These are phyloP conservation scores for Musa beccarii DNA, from an alignment of 176 grass and related monocot species.

Conservation along the genomic window DNA sequence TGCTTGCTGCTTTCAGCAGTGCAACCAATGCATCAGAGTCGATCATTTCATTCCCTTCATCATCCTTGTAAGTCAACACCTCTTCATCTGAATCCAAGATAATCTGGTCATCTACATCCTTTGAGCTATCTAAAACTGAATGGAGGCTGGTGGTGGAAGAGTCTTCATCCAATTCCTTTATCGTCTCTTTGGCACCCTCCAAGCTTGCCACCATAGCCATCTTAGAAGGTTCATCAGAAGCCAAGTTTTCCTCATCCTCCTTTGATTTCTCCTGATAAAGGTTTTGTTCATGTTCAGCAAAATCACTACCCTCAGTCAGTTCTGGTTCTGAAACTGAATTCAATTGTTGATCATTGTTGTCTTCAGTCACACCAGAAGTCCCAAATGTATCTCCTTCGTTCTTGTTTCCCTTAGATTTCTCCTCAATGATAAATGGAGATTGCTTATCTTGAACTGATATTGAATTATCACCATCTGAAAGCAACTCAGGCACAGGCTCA, in stretches of 20 bases:
- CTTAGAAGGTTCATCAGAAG: neutral
- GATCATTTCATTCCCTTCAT: constrained; percentile 34
- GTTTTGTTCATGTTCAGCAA: neutral
- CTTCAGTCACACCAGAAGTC: neutral
- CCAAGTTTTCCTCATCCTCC: neutral
- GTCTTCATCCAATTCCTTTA: constrained; percentile 52
- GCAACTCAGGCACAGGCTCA: neutral
- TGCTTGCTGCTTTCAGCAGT: constrained; percentile 62
- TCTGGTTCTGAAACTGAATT: neutral
- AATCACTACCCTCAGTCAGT: neutral
- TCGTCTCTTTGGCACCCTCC: constrained; percentile 42
- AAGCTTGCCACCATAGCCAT: constrained; percentile 20
- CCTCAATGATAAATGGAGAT: neutral
- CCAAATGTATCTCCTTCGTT: neutral
- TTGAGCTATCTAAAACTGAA: constrained; percentile 35
- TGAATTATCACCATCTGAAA: neutral
- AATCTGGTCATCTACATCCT: constrained; percentile 47
- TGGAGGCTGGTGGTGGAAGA: constrained; percentile 30
- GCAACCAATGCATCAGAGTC: constrained; percentile 56
- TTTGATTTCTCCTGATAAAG: neutral
- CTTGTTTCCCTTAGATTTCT: neutral
- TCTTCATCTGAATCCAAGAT: constrained; percentile 57
- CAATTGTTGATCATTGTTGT: neutral
- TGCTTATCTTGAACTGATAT: neutral
- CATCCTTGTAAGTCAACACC: constrained; percentile 54